phyloP scores from a whole-genome alignment of 257 asterid genomes.

The Echium plantagineum region DNA sequence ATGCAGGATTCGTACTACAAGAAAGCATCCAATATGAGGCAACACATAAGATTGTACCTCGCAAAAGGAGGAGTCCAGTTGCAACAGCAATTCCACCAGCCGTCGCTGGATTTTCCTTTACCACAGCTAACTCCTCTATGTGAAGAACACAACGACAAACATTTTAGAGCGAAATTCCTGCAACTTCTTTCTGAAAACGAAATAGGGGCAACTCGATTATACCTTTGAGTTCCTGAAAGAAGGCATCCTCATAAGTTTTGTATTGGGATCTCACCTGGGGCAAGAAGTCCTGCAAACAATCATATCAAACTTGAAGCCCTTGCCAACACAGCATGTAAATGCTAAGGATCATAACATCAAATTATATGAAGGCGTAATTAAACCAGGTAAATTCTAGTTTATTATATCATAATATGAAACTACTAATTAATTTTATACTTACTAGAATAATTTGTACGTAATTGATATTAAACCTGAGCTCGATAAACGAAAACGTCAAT shows the following conservation, averaged over 20 bases:
- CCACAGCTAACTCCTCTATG: slow-evolving; percentile 43
- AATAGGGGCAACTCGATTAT: neutral
- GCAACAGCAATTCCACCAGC: slow-evolving; percentile 69
- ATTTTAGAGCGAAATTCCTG: neutral
- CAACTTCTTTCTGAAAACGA: neutral
- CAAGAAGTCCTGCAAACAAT: slow-evolving; percentile 45
- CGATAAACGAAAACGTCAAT: no score
- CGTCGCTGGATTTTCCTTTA: slow-evolving; percentile 53
- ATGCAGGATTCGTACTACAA: neutral
- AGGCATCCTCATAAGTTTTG: slow-evolving; percentile 59
- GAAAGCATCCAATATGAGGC: neutral
- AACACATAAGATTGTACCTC: slow-evolving; percentile 27
- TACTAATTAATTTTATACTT: no score
- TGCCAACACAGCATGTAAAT: neutral
- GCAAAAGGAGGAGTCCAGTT: slow-evolving; percentile 52
- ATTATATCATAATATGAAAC: no score
- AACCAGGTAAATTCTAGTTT: no score
- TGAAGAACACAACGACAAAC: neutral
- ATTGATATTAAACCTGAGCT: no score
- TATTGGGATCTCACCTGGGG: slow-evolving; percentile 57
- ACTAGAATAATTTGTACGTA: no score
- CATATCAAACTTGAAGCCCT: neutral
- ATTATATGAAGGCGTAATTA: no score
- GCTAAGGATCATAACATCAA: neutral
- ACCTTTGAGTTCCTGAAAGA: slow-evolving; percentile 64